Evolutionary conservation across 2,329 filamentous ascomycete species (phyloP), one percentile per base, ranked within the genome.

Genomic region (Dactylellina cionopaga): DNA sequence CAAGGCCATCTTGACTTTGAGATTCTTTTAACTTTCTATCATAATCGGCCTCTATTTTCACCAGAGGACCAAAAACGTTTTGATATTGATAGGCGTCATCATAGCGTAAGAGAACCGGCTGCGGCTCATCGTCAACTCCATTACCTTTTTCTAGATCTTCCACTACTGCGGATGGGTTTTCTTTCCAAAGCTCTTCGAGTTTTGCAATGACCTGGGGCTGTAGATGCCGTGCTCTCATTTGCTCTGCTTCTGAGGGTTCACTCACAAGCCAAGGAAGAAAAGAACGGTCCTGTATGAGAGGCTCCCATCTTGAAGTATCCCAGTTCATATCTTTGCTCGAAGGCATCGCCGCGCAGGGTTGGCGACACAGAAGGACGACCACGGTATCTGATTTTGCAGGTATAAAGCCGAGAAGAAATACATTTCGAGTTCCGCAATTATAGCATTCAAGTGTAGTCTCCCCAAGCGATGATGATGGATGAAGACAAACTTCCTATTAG

Each of bases 321-420:
- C 95, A 99, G 80, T 95, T 99, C 93, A 99, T 98, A 78, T 99
- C 95, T 82, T 99, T 99, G 75, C 92, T 94, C 31, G 95, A 98
- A 1, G 93, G 91, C 82, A 91, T 94, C 25, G 95, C 90, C 31
- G 94, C 95, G 81, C 95, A 99, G 47, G 95, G 95, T 81, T 98
- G 95, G 73, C 95, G 92, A 80, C 95, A 99, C 35, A 99, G 86
- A 44, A 99, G 87, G 22, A 99, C 95, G 5, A 99, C 96, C 25
- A 99, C 95, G 0, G 95, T 97, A 79, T 99, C 96, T 9, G 95
- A 98, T 80, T 99, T 99, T 64, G 95, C 95, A 7, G 95, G 96
- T 77, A 99, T 99, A 80, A 99, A 99, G 5, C 95, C 95, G 25
- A 99, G 89, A 33, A 98, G 85, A 77, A 99, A 99, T 51, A 97